These are phyloP conservation scores for Ustilago xerochloae DNA, from an alignment of 1,284 basidiomycete species.

Conservation along the genomic window DNA sequence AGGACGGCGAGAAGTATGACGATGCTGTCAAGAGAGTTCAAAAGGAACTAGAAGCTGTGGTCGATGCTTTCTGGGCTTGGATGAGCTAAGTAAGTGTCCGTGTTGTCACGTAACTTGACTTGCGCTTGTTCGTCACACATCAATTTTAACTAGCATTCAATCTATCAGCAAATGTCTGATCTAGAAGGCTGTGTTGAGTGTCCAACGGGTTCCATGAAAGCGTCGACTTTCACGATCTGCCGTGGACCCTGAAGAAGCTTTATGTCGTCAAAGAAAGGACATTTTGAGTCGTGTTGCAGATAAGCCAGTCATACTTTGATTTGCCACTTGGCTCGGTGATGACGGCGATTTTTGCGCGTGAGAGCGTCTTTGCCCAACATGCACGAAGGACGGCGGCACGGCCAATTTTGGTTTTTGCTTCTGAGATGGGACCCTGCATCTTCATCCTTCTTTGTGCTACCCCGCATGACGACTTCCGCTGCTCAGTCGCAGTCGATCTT, in stretches of 20 bases:
- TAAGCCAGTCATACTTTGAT: too few relatives aligned
- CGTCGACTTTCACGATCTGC: too few relatives aligned
- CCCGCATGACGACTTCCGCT: not conserved
- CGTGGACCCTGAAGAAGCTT: too few relatives aligned
- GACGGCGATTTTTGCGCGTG: too few relatives aligned
- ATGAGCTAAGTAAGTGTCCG: conserved; percentile 30
- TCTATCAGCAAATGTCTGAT: too few relatives aligned
- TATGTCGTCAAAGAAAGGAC: too few relatives aligned
- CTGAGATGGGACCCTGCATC: not conserved
- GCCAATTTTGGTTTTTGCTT: not conserved
- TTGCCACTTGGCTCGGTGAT: too few relatives aligned
- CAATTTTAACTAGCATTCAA: too few relatives aligned
- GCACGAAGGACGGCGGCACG: not conserved
- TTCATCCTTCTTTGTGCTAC: too few relatives aligned
- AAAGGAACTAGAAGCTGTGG: conserved; percentile 42
- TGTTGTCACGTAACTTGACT: too few relatives aligned
- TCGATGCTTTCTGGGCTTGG: conserved; percentile 55
- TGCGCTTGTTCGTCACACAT: not conserved
- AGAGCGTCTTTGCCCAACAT: not conserved
- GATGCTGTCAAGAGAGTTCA: conserved; percentile 44
- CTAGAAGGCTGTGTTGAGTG: not conserved
- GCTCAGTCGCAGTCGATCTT: not conserved
- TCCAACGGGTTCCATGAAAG: too few relatives aligned
- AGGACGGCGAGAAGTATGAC: conserved; percentile 37
- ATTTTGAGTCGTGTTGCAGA: too few relatives aligned